Conservation (phyloP, 352 stramenopile species). For the Pelagophyceae sp. region DNA sequence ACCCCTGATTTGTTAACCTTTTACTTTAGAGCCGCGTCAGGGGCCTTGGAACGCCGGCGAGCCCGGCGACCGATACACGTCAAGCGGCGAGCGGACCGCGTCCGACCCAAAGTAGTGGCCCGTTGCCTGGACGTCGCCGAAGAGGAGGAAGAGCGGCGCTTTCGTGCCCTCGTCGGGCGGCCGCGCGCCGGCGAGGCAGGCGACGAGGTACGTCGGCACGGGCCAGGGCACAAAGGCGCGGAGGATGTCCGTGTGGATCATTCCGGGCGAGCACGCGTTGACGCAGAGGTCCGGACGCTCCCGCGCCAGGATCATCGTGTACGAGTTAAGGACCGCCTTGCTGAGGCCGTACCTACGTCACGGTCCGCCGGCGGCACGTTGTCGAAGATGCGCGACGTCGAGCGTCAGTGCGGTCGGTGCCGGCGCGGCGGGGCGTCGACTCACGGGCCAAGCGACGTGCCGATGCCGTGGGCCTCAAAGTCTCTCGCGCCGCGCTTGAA, state of each 20-base stretch:
- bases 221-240: not conserved
- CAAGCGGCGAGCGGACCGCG: not conserved
- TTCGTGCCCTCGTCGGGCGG: constrained; percentile 17
- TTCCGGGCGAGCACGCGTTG: constrained; percentile 23
- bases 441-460: not conserved
- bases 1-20: no score
- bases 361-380: not conserved
- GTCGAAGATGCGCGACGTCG: not conserved
- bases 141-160: constrained; percentile 19
- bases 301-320: constrained; percentile 11
- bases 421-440: no score
- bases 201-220: not conserved
- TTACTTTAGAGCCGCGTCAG: no score
- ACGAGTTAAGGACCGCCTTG: constrained; percentile 23
- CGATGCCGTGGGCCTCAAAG: not conserved
- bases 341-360: constrained; percentile 19
- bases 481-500: not conserved
- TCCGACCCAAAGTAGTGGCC: constrained; percentile 16
- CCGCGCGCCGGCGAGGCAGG: not conserved
- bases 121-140: not conserved
- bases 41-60: constrained; percentile 22
- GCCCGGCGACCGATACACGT: constrained; percentile 32
- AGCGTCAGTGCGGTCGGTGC: not conserved
- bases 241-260: constrained; percentile 23
- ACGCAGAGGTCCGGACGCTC: constrained; percentile 13